phyloP scores from a whole-genome alignment of 129 eudicot species.

The Escallonia herrerae region DNA sequence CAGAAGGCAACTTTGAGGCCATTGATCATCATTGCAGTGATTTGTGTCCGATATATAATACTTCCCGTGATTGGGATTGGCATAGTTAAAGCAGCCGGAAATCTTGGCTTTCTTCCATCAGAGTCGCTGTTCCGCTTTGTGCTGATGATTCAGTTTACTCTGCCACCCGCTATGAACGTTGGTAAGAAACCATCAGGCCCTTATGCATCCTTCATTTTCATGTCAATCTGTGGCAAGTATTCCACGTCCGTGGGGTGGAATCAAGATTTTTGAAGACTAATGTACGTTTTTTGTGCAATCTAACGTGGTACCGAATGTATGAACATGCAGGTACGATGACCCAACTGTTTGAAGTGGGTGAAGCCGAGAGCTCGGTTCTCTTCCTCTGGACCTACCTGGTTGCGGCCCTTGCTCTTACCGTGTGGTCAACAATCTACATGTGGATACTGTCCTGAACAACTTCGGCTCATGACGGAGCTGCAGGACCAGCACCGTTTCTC shows the following conservation, averaged over 20 bases:
- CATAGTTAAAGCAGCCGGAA: slow-evolving; percentile 55
- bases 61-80: slow-evolving; percentile 62
- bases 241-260: no score
- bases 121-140: slow-evolving; percentile 76
- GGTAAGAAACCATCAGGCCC: slow-evolving; percentile 30
- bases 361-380: slow-evolving; percentile 82
- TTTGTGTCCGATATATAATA: slow-evolving; percentile 50
- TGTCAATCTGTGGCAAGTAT: no score
- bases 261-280: no score
- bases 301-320: no score
- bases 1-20: slow-evolving; percentile 36
- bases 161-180: slow-evolving; percentile 90
- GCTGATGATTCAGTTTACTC: slow-evolving; percentile 66
- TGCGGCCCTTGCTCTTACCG: slow-evolving; percentile 64
- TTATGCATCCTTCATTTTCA: no score
- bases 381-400: slow-evolving; percentile 79
- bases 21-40: slow-evolving; percentile 28
- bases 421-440: slow-evolving; percentile 81
- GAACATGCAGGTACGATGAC: slow-evolving; percentile 56
- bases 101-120: slow-evolving; percentile 57
- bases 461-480: no score
- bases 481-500: no score
- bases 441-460: slow-evolving; percentile 43
- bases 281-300: no score
- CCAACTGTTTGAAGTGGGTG: slow-evolving; percentile 68